Conservation (phyloP, 768 basidiomycete genomes). For the Lactarius quietus region DNA sequence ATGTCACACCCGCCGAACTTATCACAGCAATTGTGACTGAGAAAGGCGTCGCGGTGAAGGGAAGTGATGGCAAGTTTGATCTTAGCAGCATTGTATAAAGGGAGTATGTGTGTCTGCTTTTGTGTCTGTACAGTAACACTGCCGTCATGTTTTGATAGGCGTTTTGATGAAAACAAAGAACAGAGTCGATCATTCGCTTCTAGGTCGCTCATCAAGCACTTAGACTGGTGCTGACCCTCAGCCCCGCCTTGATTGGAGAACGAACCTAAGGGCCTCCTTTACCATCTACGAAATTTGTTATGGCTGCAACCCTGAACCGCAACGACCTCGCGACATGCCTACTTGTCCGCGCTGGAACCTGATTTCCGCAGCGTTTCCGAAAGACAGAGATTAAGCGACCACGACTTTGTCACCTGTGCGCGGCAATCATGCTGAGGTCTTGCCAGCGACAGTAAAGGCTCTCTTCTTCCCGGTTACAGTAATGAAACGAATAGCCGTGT, state of each 20-base stretch:
- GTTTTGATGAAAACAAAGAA: not conserved
- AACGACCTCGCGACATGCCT: not conserved
- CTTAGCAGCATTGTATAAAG: conserved; percentile 51
- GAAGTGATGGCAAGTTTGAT: conserved; percentile 61
- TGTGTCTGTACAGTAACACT: not conserved
- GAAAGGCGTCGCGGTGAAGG: conserved; percentile 82
- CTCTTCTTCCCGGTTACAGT: not conserved
- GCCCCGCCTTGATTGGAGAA: not conserved
- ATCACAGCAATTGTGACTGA: conserved; percentile 97
- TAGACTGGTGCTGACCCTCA: not conserved
- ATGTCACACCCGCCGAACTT: conserved; percentile 90
- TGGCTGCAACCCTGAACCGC: not conserved
- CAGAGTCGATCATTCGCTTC: not conserved
- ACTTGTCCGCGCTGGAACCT: not conserved
- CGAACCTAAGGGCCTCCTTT: not conserved
- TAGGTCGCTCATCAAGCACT: not conserved
- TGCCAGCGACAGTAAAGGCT: not conserved
- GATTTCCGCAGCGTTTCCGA: not conserved
- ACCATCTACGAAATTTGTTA: not conserved
- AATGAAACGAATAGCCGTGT: too few relatives aligned
- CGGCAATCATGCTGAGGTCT: not conserved
- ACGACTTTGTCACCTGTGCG: not conserved
- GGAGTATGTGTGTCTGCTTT: not conserved
- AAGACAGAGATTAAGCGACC: not conserved
- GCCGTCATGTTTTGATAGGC: not conserved